Conservation (phyloP, 2,329 filamentous ascomycete species). For the Daldinia sp. region DNA sequence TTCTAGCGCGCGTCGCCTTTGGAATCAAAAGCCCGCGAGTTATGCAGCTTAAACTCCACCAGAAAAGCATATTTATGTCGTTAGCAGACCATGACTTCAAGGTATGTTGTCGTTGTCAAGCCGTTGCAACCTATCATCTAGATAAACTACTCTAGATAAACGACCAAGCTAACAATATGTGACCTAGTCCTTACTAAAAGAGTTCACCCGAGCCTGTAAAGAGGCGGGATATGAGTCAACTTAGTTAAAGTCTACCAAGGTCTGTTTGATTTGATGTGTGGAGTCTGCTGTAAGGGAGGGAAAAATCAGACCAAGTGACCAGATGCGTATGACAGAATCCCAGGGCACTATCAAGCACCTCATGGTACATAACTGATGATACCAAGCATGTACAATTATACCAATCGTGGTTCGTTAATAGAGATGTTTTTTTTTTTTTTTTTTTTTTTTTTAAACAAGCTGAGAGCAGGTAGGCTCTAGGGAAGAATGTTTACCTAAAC, state of each 20-base stretch:
- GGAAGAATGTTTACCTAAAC: not conserved
- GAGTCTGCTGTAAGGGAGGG: not conserved
- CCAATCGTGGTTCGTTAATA: not conserved
- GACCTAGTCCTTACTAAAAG: slow-evolving; percentile 46
- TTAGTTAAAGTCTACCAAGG: not conserved
- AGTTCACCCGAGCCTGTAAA: slow-evolving; percentile 50
- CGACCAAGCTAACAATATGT: slow-evolving; percentile 18
- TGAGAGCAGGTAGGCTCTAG: not conserved
- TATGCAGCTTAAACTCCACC: slow-evolving; percentile 61
- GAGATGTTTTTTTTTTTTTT: not conserved
- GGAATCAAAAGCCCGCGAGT: slow-evolving; percentile 71
- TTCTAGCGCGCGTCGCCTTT: slow-evolving; percentile 70
- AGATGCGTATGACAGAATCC: not conserved
- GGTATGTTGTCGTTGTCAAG: slow-evolving; percentile 49
- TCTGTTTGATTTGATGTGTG: not conserved
- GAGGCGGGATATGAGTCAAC: slow-evolving; percentile 2
- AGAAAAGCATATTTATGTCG: slow-evolving; percentile 61
- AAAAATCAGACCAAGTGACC: not conserved
- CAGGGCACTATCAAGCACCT: not conserved
- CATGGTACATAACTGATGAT: not conserved
- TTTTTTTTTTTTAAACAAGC: too few species aligned
- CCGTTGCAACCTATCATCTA: not conserved
- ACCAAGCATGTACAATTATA: not conserved
- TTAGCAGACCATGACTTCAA: slow-evolving; percentile 67
- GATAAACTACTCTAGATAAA: not conserved